Base-by-base conservation (phyloP, 331 rosid species). In the Rhamnella rubrinervis region DNA sequence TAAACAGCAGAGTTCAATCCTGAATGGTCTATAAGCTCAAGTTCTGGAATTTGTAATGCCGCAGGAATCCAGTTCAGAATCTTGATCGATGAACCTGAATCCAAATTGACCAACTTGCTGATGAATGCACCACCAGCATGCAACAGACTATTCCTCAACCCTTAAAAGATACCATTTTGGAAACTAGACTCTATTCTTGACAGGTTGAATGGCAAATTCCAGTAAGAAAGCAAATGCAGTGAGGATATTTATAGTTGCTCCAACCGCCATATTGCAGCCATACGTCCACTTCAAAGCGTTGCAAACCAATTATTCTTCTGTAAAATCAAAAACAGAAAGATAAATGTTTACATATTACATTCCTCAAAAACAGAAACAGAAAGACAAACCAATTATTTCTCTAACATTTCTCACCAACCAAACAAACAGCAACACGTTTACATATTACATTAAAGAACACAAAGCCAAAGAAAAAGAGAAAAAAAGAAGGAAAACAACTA, bases 61-160 rank as follows among this genome's bases (percentile, higher is more conserved):
- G 81, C 97, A 46, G 91, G n/a, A 95, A 91, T 91, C 98, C 98
- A 93, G n/a, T 74, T 93, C 81, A 93, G 74, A 84, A 93, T 91
- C 79, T 60, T 84, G 72, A 74, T 52, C 60, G 88, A 93, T 13
- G 91, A 91, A n/a, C 65, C 85, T 79, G 78, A 74, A 93, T 93
- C 95, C 87, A 93, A 75, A 81, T 93, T 93, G 78, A 93, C 96
- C 80, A 91, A 79, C 86, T 80, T 88, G 86, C 83, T 75, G 61
- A 83, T 89, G 73, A 90, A 74, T 28, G 85, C 85, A 50, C 78
- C 70, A 23, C 77, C 65, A 23, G 59, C 66, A 5, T 72, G 69
- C 85, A 89, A 28, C 23, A 23, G 23, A 23, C 23, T 23, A 74
- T 76, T 67, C 83, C 98, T 87, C 68, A 91, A 82, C 61, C 97